Percentiles rank a stretch among this genome's conserved stretches.
phyloP scores from a whole-genome alignment of 305 asterid species.

The Solanum hybrid region DNA sequence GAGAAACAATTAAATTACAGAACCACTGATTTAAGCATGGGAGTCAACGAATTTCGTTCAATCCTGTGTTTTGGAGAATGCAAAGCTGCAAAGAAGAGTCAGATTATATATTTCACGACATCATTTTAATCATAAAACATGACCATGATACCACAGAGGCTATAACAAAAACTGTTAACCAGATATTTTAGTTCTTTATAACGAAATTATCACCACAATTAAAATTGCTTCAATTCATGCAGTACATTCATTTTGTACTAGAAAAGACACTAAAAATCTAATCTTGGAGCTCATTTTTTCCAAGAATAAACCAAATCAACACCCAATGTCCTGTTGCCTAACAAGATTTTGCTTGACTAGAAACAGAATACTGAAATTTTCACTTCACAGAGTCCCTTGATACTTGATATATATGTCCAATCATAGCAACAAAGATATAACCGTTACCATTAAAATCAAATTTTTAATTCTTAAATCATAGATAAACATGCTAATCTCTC shows the following conservation, averaged over 20 bases:
- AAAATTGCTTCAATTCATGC: not conserved
- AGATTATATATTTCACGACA: not conserved
- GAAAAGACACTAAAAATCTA: not conserved
- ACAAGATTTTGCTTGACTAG: not conserved
- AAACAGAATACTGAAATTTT: not conserved
- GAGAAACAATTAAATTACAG: not conserved
- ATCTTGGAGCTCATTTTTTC: not conserved
- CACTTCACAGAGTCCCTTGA: not conserved
- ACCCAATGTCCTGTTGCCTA: not conserved
- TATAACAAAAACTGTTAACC: not conserved
- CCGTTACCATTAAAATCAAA: not conserved
- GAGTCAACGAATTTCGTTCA: not conserved
- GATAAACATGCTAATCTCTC: not conserved
- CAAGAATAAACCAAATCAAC: not conserved
- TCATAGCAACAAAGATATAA: not conserved
- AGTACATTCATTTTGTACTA: not conserved
- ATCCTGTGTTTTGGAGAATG: not conserved
- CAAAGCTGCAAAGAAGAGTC: not conserved
- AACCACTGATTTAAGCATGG: not conserved
- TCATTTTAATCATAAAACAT: not conserved
- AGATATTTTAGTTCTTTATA: not conserved
- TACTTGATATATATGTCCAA: not conserved
- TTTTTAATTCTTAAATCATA: not conserved
- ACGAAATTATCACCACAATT: not conserved
- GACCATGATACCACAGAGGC: not conserved